phyloP scores from a whole-genome alignment of 306 rosid species.

The Inga leiocalycina region DNA sequence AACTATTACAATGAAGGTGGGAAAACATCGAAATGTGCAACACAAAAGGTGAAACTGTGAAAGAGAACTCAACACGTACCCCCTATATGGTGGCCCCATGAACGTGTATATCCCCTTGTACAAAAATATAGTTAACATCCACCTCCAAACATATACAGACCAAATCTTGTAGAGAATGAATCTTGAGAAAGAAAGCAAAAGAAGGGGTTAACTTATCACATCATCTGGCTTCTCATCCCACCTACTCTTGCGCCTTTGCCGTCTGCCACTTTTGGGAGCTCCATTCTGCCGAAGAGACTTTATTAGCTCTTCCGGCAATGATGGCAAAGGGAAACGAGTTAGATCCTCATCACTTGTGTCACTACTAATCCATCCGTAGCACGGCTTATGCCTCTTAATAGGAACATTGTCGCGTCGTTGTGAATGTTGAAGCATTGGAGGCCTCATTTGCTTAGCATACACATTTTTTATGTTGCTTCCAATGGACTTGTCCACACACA shows the following conservation, averaged over 20 bases:
- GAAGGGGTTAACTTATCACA: constrained; percentile 1
- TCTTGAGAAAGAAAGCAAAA: neutral
- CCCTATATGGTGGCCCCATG: neutral
- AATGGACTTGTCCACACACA: constrained; percentile 1
- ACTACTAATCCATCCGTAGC: constrained; percentile 54
- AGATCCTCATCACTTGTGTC: constrained; percentile 20
- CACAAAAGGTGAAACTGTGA: neutral
- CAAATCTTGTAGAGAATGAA: neutral
- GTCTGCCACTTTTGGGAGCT: constrained; percentile 1
- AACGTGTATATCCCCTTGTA: neutral
- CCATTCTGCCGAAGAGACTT: constrained; percentile 26
- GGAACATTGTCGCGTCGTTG: constrained; percentile 14
- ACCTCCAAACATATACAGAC: neutral
- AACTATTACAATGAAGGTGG: neutral
- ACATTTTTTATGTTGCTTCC: neutral
- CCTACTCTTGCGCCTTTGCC: constrained; percentile 44
- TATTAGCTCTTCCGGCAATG: constrained; percentile 31
- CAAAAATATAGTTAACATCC: neutral
- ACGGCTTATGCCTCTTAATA: constrained; percentile 35
- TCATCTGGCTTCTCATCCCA: constrained; percentile 60
- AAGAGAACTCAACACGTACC: neutral
- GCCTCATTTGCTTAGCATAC: neutral
- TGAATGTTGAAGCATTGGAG: constrained; percentile 18
- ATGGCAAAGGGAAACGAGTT: constrained; percentile 31
- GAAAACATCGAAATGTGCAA: neutral